Conservation (phyloP, 176 grass and related monocot genomes). For the Calamus simplicifolius region DNA sequence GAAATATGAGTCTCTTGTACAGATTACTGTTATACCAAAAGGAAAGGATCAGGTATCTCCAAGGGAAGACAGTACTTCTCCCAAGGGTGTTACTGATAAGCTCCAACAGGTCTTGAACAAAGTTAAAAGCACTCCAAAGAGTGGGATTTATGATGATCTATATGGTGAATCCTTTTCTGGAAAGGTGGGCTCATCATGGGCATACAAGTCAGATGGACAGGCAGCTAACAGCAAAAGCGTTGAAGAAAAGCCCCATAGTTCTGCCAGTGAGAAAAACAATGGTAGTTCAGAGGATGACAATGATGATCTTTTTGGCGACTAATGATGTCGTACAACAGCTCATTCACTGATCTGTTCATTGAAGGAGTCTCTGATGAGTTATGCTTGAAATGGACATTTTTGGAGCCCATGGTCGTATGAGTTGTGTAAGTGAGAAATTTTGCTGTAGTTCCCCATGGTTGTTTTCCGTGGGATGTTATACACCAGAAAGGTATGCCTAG, state of each 20-base stretch:
- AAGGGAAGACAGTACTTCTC: slow-evolving; percentile 30
- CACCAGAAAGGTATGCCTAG: too few relatives aligned
- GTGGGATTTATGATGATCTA: slow-evolving; percentile 73
- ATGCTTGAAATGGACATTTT: too few relatives aligned
- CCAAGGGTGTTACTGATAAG: slow-evolving; percentile 64
- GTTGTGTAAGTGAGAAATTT: too few relatives aligned
- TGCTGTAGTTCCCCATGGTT: too few relatives aligned
- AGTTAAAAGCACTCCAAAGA: slow-evolving; percentile 56
- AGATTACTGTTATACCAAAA: slow-evolving; percentile 87
- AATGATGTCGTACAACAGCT: slow-evolving; percentile 4
- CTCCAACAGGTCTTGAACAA: slow-evolving; percentile 69
- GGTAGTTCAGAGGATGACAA: slow-evolving; percentile 42
- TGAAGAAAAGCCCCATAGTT: slow-evolving; percentile 24
- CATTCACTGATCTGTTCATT: too few relatives aligned
- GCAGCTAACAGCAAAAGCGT: slow-evolving; percentile 6
- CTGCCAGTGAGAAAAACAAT: slow-evolving; percentile 20
- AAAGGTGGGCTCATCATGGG: slow-evolving; percentile 64
- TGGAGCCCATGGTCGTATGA: too few relatives aligned
- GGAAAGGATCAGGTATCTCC: slow-evolving; percentile 55
- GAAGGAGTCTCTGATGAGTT: too few relatives aligned
- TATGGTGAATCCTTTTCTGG: slow-evolving; percentile 59
- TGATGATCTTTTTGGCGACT: slow-evolving; percentile 91
- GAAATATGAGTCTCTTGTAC: slow-evolving; percentile 93
- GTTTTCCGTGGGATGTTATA: too few relatives aligned
- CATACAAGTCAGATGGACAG: slow-evolving; percentile 50